A percentile compares a stretch with the other conserved stretches of the same genome.
phyloP scores from a whole-genome alignment of 805 yeast genomes.

The Hanseniaspora vineae region DNA sequence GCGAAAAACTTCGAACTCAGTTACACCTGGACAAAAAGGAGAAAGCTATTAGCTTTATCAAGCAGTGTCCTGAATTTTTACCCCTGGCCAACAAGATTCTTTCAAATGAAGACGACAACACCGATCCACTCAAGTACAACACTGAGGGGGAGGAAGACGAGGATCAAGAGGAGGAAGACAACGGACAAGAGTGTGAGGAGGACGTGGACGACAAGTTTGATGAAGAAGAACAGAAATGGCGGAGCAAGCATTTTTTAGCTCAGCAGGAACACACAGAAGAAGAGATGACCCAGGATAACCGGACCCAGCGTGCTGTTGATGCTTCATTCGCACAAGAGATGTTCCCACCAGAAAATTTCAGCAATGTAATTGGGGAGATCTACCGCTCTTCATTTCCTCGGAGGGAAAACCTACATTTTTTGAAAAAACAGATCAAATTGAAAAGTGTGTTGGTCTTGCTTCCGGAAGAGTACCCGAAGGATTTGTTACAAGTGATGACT shows the following conservation, averaged over 20 bases:
- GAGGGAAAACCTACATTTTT: constrained; percentile 63
- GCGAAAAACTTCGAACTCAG: not conserved
- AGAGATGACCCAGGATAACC: not conserved
- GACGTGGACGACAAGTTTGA: constrained; percentile 15
- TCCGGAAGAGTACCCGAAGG: constrained; percentile 83
- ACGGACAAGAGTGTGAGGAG: constrained; percentile 10
- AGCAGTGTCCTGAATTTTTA: not conserved
- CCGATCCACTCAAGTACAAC: not conserved
- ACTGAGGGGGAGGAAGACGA: not conserved
- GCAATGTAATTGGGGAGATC: constrained; percentile 64
- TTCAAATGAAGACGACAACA: not conserved
- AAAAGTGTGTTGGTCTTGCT: constrained; percentile 72
- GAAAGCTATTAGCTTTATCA: not conserved
- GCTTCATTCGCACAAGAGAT: constrained; percentile 6
- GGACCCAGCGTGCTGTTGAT: not conserved
- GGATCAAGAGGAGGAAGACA: constrained; percentile 1
- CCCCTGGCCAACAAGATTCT: not conserved
- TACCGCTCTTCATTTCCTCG: constrained; percentile 88
- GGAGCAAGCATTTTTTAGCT: constrained; percentile 3
- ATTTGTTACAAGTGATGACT: constrained; percentile 51
- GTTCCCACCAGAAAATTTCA: constrained; percentile 80
- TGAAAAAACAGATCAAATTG: constrained; percentile 41
- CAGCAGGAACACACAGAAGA: no score
- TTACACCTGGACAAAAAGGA: not conserved
- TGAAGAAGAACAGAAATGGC: constrained; percentile 13